A percentile compares a stretch with the other conserved stretches of the same genome.
These are phyloP conservation scores for Termitomyces heimii DNA, from an alignment of 768 basidiomycete genomes.

Conservation along the genomic window DNA sequence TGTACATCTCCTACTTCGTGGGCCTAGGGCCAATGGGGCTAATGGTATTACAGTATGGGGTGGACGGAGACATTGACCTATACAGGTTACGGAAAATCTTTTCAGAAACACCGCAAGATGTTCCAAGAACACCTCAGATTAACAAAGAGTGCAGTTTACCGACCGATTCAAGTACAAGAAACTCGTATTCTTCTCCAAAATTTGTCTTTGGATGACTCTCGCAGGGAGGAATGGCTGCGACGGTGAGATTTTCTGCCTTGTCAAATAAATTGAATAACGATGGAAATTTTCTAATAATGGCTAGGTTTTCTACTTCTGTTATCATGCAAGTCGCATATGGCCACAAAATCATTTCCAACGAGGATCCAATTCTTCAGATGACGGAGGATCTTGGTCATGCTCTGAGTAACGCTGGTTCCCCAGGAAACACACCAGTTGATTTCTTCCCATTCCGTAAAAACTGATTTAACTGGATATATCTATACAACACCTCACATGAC, in stretches of 20 bases:
- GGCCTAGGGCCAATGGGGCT: not conserved
- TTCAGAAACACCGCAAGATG: slow-evolving; percentile 17
- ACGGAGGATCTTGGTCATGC: slow-evolving; percentile 24
- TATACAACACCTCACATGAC: not conserved
- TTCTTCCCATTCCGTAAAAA: slow-evolving; percentile 20
- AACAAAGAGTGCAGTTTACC: slow-evolving; percentile 9
- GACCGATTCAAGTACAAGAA: slow-evolving; percentile 17
- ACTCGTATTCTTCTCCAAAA: slow-evolving; percentile 22
- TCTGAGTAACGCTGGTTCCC: slow-evolving; percentile 17
- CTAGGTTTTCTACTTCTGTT: slow-evolving; percentile 10
- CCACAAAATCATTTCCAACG: slow-evolving; percentile 20
- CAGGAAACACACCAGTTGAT: slow-evolving; percentile 12
- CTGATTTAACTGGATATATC: not conserved
- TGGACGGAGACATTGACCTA: not conserved
- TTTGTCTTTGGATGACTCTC: slow-evolving; percentile 18
- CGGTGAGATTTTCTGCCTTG: not conserved
- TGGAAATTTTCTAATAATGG: not conserved
- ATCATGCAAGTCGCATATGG: slow-evolving; percentile 27
- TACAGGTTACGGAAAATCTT: slow-evolving; percentile 19
- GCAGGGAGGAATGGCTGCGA: slow-evolving; percentile 17
- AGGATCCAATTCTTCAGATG: slow-evolving; percentile 30
- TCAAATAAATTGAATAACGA: not conserved
- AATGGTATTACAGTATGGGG: slow-evolving; percentile 4
- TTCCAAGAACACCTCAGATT: slow-evolving; percentile 20
- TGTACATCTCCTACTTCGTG: not conserved